These are phyloP conservation scores for Pythium aristosporum DNA, from an alignment of 352 stramenopile species.

Conservation along the genomic window DNA sequence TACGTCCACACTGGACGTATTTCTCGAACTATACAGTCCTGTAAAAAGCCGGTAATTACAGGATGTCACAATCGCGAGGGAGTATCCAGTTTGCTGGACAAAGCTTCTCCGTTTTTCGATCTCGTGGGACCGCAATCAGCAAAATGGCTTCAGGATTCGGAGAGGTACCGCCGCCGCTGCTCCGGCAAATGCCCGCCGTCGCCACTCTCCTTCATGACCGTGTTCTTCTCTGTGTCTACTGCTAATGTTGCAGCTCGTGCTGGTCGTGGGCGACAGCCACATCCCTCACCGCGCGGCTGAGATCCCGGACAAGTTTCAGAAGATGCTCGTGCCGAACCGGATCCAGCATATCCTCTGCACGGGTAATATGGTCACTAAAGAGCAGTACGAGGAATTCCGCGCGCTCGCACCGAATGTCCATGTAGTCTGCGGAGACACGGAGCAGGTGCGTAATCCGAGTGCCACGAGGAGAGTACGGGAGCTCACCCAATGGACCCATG, in stretches of 20 bases:
- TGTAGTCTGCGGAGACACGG: conserved; percentile 94
- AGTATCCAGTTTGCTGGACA: not conserved
- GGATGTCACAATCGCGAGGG: not conserved
- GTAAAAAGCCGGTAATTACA: not conserved
- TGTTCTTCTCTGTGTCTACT: too few relatives aligned
- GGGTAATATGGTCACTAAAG: conserved; percentile 94
- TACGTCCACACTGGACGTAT: not conserved
- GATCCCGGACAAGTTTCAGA: conserved; percentile 97
- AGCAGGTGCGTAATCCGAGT: conserved; percentile 58
- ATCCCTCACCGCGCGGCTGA: conserved; percentile 92
- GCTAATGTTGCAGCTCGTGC: conserved; percentile 84
- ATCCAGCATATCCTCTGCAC: conserved; percentile 99
- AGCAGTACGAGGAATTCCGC: conserved; percentile 95
- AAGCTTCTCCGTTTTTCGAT: conserved; percentile 2
- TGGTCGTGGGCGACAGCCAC: conserved; percentile 97
- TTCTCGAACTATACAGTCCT: not conserved
- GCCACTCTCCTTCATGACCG: too few relatives aligned
- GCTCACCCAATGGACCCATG: too few relatives aligned
- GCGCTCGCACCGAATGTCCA: conserved; percentile 96
- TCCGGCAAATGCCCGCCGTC: too few relatives aligned
- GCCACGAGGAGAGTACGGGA: not conserved
- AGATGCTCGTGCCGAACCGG: conserved; percentile 94
- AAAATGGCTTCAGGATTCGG: conserved; percentile 35
- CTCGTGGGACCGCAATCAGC: not conserved
- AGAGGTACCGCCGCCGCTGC: conserved; percentile 9